Percentiles rank a stretch among this genome's conserved stretches.
phyloP scores from a whole-genome alignment of 345 rosid species.

The Turritis glabra region DNA sequence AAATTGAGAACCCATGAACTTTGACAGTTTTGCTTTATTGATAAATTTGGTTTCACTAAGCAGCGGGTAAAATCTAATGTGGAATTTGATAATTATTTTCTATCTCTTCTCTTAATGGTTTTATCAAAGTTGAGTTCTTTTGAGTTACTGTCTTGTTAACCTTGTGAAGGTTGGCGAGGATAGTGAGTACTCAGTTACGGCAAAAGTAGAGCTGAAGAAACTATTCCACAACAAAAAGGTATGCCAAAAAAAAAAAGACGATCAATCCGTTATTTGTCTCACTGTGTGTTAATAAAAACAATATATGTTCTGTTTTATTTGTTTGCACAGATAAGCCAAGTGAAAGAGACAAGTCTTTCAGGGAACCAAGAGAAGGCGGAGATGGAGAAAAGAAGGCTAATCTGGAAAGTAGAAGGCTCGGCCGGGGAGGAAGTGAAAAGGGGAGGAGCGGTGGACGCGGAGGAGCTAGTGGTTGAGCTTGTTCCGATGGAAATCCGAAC shows the following conservation, averaged over 20 bases:
- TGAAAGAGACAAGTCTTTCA: constrained; percentile 72
- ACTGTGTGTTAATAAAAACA: neutral
- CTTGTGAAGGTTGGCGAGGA: constrained; percentile 70
- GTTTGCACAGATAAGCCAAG: constrained; percentile 53
- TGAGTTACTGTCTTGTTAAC: constrained; percentile 9
- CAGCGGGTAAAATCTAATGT: neutral
- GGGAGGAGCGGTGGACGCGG: constrained; percentile 64
- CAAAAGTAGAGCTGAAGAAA: constrained; percentile 74
- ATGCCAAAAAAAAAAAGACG: constrained; percentile 21
- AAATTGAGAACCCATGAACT: neutral
- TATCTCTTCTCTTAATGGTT: neutral
- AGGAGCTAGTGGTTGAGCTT: constrained; percentile 69
- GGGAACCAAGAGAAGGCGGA: constrained; percentile 79
- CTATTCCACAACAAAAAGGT: constrained; percentile 77
- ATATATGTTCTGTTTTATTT: neutral
- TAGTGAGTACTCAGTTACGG: constrained; percentile 68
- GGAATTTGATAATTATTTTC: neutral
- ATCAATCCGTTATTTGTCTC: neutral
- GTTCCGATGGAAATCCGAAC: constrained; percentile 95
- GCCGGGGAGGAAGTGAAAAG: constrained; percentile 40
- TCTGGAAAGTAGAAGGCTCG: constrained; percentile 67
- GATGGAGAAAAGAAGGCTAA: constrained; percentile 81
- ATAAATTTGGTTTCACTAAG: neutral
- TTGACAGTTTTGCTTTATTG: neutral
- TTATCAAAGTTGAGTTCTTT: neutral